Percentiles rank a stretch among this genome's conserved stretches.
Evolutionary conservation across 768 basidiomycete genomes (phyloP).

Genomic region (Cystofilobasidium ferigula): DNA sequence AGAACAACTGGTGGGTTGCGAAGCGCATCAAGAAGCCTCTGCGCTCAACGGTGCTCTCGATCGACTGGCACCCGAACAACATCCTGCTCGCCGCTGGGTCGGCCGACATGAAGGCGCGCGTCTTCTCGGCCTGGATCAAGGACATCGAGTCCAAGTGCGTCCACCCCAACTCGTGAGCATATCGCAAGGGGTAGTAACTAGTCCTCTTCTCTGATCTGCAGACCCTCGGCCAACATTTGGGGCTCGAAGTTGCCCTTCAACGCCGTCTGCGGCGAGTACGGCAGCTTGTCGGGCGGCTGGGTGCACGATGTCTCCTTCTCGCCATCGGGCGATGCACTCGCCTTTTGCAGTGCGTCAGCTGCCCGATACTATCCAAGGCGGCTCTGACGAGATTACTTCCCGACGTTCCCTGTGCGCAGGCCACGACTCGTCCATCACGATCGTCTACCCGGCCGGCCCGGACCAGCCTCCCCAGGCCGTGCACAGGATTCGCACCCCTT

Average conservation of each 20-base stretch:
- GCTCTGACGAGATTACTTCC: background rate
- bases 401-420: constrained; percentile 45
- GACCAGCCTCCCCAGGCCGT: constrained; percentile 50
- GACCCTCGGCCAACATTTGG: constrained; percentile 83
- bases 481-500: constrained; percentile 61
- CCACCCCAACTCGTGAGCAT: too few relatives aligned
- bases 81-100: constrained; percentile 93
- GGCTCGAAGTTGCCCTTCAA: constrained; percentile 98
- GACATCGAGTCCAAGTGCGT: constrained; percentile 79
- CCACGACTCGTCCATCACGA: constrained; percentile 84
- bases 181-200: too few relatives aligned
- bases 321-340: constrained; percentile 84
- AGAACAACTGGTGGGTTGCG: constrained; percentile 99
- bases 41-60: constrained; percentile 76
- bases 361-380: background rate
- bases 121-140: constrained; percentile 97
- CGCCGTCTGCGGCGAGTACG: constrained; percentile 89
- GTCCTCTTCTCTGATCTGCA: constrained; percentile 38
- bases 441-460: constrained; percentile 63
- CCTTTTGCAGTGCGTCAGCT: constrained; percentile 64
- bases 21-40: constrained; percentile 96
- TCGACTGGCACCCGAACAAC: constrained; percentile 99
- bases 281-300: constrained; percentile 86
- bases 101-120: constrained; percentile 93
- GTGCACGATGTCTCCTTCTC: constrained; percentile 93